Conservation (phyloP, 1,139 yeast genomes). For the Pichia sp. region DNA sequence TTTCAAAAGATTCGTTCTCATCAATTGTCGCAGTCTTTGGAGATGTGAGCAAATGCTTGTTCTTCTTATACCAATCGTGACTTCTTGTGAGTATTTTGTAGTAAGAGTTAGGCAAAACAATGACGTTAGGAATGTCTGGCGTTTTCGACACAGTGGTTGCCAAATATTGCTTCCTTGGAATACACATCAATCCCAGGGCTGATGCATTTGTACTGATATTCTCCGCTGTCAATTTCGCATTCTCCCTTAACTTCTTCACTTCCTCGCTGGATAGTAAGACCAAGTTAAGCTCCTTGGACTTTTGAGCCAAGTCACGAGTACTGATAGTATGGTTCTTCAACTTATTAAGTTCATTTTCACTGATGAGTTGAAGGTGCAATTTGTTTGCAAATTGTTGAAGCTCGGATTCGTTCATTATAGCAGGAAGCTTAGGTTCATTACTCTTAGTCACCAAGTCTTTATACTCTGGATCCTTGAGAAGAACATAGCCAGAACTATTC, state of each 20-base stretch:
- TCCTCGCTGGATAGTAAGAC: constrained; percentile 36
- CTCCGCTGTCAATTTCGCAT: constrained; percentile 21
- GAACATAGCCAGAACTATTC: constrained; percentile 32
- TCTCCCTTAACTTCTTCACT: constrained; percentile 12
- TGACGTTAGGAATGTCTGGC: constrained; percentile 52
- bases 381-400: constrained; percentile 18
- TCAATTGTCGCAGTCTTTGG: constrained; percentile 6
- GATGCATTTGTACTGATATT: constrained; percentile 31
- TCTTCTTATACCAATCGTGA: constrained; percentile 26
- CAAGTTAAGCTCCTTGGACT: constrained; percentile 42
- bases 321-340: constrained; percentile 22
- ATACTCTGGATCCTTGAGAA: constrained; percentile 28
- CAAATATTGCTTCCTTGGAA: constrained; percentile 50
- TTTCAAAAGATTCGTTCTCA: constrained; percentile 9
- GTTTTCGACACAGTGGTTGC: constrained; percentile 51
- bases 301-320: constrained; percentile 26
- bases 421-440: constrained; percentile 8
- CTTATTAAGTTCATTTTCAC: constrained; percentile 21
- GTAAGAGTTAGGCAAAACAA: constrained; percentile 56
- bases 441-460: constrained; percentile 10
- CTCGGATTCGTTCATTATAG: constrained; percentile 8
- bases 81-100: constrained; percentile 46
- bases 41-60: constrained; percentile 19
- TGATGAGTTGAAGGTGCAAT: constrained; percentile 25
- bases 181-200: constrained; percentile 40